Base-by-base conservation (phyloP, 805 yeast genomes). In the Schwanniomyces occidentalis region DNA sequence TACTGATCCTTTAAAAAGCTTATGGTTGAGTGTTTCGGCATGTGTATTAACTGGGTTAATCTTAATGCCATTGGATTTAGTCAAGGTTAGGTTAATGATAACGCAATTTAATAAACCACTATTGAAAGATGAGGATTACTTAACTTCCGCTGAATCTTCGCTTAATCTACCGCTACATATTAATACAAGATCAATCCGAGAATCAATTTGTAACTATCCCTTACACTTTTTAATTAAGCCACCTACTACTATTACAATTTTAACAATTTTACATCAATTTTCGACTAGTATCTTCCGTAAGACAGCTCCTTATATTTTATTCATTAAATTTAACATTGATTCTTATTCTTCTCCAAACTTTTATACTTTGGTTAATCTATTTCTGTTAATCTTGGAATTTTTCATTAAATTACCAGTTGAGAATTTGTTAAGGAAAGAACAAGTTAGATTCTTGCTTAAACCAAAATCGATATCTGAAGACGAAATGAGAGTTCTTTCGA, bases 361-460 rank as follows among this genome's bases (percentile, higher is more conserved):
- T 16, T 85, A 75, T 60, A 78, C 81, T 17, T 42, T 81, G 6
- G 67, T 77, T 19, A 76, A 78, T 33, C 68, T 91, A 37, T 39
- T 73, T 2, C 69, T 85, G n/a, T 76, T 84, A 34, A 61, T 83
- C 14, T 38, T 78, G 30, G 95, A 88, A 46, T 69, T 91, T 24
- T 76, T 83, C 41, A 70, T 89, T 37, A 82, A 80, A 53, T 67
- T 93, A 42, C 99, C 99, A 3, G 73, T 89, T 33, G 99, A 91
- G 52, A 89, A 95, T 9, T 58, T 91, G 26, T 72, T 87, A 40
- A 71, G 95, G 41, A 78, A 96, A 44, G 89, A 91, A 10, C 97
- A 91, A 55, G 77, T 88, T 7, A 67, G 78, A 36, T 80, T 77
- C 51, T 67, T 88, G 41, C 47, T 83, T 15, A 54, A 58, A 32